These are phyloP conservation scores for Leishmania guyanensis DNA, from an alignment of 208 protist species.

Conservation along the genomic window DNA sequence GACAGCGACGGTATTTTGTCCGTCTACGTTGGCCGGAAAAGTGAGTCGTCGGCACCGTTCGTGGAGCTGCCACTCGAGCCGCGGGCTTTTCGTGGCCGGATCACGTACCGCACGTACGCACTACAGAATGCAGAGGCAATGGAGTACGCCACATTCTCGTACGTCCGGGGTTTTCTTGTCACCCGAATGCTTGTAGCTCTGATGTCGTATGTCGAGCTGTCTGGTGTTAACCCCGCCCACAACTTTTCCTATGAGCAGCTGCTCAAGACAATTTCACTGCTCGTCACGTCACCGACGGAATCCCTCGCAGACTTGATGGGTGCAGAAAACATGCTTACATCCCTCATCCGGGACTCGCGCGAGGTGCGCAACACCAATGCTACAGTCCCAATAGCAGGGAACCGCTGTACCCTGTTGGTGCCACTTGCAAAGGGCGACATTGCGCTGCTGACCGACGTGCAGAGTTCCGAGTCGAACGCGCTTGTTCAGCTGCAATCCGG, in stretches of 20 bases:
- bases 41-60: slow-evolving; percentile 81
- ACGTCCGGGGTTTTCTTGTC: slow-evolving; percentile 73
- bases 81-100: slow-evolving; percentile 77
- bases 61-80: slow-evolving; percentile 69
- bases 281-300: slow-evolving; percentile 53
- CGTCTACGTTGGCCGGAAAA: slow-evolving; percentile 87
- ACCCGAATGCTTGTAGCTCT: slow-evolving; percentile 89
- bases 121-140: slow-evolving; percentile 26
- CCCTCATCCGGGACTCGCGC: slow-evolving; percentile 35
- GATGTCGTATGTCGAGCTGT: slow-evolving; percentile 67
- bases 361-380: slow-evolving; percentile 40
- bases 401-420: slow-evolving; percentile 10
- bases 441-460: slow-evolving; percentile 39
- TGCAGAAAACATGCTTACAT: slow-evolving; percentile 47
- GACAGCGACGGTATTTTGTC: slow-evolving; percentile 84
- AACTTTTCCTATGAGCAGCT: slow-evolving; percentile 51
- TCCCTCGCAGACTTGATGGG: slow-evolving; percentile 41
- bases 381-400: slow-evolving; percentile 38
- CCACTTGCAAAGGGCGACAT: slow-evolving; percentile 42
- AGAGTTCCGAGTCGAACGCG: slow-evolving; percentile 24
- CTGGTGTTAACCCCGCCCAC: not conserved
- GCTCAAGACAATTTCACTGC: slow-evolving; percentile 38
- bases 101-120: slow-evolving; percentile 77
- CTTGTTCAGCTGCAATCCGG: slow-evolving; percentile 34
- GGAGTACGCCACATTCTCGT: slow-evolving; percentile 68